Conservation (phyloP, 148 eudicot species). For the Rhododendron griersonianum region DNA sequence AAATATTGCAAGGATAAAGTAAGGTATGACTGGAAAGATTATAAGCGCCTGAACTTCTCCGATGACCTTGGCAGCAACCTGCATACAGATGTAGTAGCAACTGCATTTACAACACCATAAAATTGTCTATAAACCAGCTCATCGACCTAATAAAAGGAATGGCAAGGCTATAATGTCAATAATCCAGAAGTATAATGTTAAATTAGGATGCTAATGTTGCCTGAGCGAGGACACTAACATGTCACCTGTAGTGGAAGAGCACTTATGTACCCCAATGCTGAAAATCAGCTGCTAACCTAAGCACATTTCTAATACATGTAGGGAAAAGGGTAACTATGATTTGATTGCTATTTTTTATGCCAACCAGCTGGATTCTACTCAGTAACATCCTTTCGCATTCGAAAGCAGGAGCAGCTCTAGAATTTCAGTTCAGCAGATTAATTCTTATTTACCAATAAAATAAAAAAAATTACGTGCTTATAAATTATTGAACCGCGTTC, state of each 20-base stretch:
- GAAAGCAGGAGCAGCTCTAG: neutral
- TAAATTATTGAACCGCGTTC: too few species aligned
- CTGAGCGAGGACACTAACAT: neutral
- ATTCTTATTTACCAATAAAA: too few species aligned
- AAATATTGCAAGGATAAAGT: conserved; percentile 63
- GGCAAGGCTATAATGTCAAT: neutral
- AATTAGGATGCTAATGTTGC: neutral
- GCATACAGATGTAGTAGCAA: conserved; percentile 12
- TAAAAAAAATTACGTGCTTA: too few species aligned
- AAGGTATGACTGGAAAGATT: conserved; percentile 86
- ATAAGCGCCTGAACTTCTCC: conserved; percentile 95
- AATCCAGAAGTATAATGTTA: neutral
- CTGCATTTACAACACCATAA: conserved; percentile 14
- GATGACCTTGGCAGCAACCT: conserved; percentile 99
- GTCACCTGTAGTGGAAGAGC: neutral
- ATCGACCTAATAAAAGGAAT: neutral
- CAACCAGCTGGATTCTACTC: neutral
- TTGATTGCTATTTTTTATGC: neutral
- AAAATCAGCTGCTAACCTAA: neutral
- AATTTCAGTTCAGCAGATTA: neutral
- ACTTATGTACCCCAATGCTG: neutral
- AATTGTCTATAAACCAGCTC: conserved; percentile 2
- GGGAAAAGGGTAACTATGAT: neutral
- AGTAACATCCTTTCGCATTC: neutral
- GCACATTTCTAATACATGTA: neutral